A percentile compares a stretch with the other conserved stretches of the same genome.
phyloP scores from a whole-genome alignment of 2,329 filamentous ascomycete genomes.

The Huntiella omanensis region DNA sequence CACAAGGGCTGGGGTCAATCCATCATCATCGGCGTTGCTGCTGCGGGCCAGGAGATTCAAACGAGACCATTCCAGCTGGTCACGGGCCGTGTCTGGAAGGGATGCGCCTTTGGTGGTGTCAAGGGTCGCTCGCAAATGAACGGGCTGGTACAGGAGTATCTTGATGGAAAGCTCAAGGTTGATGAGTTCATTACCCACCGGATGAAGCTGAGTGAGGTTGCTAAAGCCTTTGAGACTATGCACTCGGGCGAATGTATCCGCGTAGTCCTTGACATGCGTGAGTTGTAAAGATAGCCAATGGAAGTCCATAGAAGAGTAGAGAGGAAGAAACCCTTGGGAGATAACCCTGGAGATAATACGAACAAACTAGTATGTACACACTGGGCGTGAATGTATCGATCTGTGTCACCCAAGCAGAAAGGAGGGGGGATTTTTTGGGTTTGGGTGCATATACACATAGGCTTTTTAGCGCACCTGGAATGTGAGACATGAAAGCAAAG shows the following conservation, averaged over 20 bases:
- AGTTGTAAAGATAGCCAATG: conserved; percentile 8
- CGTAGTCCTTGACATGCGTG: conserved; percentile 59
- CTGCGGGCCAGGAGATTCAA: conserved; percentile 85
- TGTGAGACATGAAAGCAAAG: neutral
- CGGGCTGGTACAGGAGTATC: conserved; percentile 73
- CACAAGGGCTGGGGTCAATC: conserved; percentile 99
- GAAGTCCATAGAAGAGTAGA: too few relatives aligned
- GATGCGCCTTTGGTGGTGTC: conserved; percentile 93
- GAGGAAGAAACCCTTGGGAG: too few relatives aligned
- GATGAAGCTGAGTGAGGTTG: conserved; percentile 66
- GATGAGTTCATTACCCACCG: conserved; percentile 99
- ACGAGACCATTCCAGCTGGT: conserved; percentile 97
- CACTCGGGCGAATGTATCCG: conserved; percentile 94
- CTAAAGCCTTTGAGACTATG: conserved; percentile 82
- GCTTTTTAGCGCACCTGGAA: too few relatives aligned
- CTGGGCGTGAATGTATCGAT: too few relatives aligned
- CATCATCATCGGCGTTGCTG: conserved; percentile 93
- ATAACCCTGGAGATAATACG: too few relatives aligned
- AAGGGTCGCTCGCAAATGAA: conserved; percentile 90
- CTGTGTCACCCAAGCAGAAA: too few relatives aligned
- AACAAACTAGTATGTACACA: too few relatives aligned
- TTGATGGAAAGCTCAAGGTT: conserved; percentile 80
- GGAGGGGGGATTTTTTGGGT: too few relatives aligned
- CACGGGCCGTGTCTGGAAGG: conserved; percentile 93
- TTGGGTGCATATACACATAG: too few relatives aligned